A percentile compares a stretch with the other conserved stretches of the same genome.
Evolutionary conservation across 768 basidiomycete species (phyloP).

Genomic region (Trametes gibbosa): DNA sequence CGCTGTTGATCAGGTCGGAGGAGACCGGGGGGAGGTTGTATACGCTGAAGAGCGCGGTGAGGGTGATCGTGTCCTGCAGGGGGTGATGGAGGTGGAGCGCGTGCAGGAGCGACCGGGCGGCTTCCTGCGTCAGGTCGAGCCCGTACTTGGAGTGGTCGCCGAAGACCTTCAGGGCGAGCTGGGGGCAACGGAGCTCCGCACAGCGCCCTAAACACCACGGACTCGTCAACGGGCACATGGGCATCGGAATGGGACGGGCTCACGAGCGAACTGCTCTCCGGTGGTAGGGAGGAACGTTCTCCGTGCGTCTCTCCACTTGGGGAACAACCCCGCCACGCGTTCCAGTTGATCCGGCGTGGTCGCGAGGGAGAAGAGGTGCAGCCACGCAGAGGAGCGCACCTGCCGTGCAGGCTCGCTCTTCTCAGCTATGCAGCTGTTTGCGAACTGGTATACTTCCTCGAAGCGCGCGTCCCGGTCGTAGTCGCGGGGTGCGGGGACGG

Average conservation of each 20-base stretch:
- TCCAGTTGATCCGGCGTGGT: slow-evolving; percentile 48
- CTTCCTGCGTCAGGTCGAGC: slow-evolving; percentile 47
- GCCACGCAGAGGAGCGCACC: slow-evolving; percentile 48
- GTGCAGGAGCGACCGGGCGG: slow-evolving; percentile 57
- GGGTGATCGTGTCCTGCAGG: slow-evolving; percentile 46
- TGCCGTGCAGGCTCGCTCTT: slow-evolving; percentile 31
- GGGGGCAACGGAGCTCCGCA: slow-evolving; percentile 51
- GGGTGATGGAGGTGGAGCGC: slow-evolving; percentile 48
- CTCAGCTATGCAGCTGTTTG: slow-evolving; percentile 39
- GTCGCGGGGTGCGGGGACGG: slow-evolving; percentile 6
- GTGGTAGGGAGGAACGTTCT: slow-evolving; percentile 39
- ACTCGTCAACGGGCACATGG: background rate
- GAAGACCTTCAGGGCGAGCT: slow-evolving; percentile 58
- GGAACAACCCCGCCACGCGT: slow-evolving; percentile 44
- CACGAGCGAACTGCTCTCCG: slow-evolving; percentile 53
- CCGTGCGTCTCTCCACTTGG: slow-evolving; percentile 45
- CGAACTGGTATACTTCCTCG: slow-evolving; percentile 34
- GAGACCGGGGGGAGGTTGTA: slow-evolving; percentile 54
- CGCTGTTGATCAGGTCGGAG: slow-evolving; percentile 53
- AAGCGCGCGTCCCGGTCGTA: slow-evolving; percentile 27
- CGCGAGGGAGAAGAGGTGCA: slow-evolving; percentile 50
- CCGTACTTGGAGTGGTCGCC: slow-evolving; percentile 62
- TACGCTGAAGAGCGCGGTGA: slow-evolving; percentile 51
- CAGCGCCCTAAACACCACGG: slow-evolving; percentile 51
- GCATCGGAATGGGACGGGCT: slow-evolving; percentile 27